A percentile compares a stretch with the other conserved stretches of the same genome.
phyloP scores from a whole-genome alignment of 768 basidiomycete genomes.

The Mycena indigotica region DNA sequence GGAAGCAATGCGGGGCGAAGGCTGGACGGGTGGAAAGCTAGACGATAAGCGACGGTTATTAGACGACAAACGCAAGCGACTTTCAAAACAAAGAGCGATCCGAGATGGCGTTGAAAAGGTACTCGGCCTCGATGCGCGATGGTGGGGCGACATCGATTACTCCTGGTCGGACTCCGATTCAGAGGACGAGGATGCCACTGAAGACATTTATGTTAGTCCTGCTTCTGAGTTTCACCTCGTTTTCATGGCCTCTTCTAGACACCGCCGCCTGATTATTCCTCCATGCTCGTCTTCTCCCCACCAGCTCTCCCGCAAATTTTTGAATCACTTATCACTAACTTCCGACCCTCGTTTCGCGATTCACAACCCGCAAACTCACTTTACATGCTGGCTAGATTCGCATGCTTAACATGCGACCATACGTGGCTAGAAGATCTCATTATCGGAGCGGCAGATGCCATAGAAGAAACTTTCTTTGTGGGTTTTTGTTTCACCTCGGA shows the following conservation, averaged over 20 bases:
- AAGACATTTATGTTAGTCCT: constrained; percentile 50
- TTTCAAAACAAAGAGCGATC: constrained; percentile 54
- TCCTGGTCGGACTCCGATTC: constrained; percentile 45
- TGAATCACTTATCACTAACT: constrained; percentile 78
- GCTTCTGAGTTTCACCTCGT: constrained; percentile 4
- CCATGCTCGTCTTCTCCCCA: constrained; percentile 94
- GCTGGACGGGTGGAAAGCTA: constrained; percentile 79
- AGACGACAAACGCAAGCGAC: constrained; percentile 60
- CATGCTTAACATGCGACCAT: constrained; percentile 87
- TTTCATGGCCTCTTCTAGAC: constrained; percentile 50
- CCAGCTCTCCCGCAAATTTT: constrained; percentile 76
- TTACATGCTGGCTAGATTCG: constrained; percentile 90
- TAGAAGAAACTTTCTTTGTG: constrained; percentile 92
- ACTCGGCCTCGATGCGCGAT: constrained; percentile 57
- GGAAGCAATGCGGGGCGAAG: constrained; percentile 84
- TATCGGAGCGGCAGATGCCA: constrained; percentile 86
- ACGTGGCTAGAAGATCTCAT: constrained; percentile 93
- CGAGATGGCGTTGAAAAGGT: constrained; percentile 60
- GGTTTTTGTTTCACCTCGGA: constrained; percentile 44
- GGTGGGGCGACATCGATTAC: constrained; percentile 65
- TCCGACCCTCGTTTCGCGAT: constrained; percentile 69
- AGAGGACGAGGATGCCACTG: constrained; percentile 49
- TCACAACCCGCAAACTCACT: constrained; percentile 88
- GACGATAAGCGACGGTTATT: constrained; percentile 62
- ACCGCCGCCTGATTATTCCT: constrained; percentile 71